These are phyloP conservation scores for Aegle marmelos DNA, from an alignment of 345 rosid genomes.

Conservation along the genomic window DNA sequence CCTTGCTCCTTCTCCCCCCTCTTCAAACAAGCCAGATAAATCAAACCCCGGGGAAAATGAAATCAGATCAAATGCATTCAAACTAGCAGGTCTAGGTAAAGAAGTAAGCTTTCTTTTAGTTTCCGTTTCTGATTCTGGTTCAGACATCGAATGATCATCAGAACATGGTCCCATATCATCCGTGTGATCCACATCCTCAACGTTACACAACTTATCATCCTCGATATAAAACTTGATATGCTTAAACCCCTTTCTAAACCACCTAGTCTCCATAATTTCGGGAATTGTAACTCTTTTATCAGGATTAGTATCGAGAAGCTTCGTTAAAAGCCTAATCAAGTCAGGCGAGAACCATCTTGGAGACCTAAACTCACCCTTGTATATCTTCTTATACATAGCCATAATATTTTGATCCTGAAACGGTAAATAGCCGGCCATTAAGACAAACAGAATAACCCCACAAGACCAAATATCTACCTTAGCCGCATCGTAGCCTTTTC, in stretches of 20 bases:
- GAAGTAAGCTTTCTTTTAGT: constrained; percentile 24
- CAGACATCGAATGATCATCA: constrained; percentile 46
- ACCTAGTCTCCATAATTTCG: constrained; percentile 62
- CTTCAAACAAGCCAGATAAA: constrained; percentile 67
- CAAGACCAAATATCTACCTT: constrained; percentile 92
- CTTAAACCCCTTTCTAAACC: constrained; percentile 78
- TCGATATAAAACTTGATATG: constrained; percentile 57
- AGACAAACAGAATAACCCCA: constrained; percentile 77
- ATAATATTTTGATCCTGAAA: constrained; percentile 78
- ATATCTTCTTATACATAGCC: constrained; percentile 74
- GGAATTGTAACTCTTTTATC: constrained; percentile 65
- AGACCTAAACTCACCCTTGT: constrained; percentile 67
- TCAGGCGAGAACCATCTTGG: constrained; percentile 79
- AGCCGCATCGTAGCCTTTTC: constrained; percentile 81
- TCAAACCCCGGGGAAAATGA: constrained; percentile 76
- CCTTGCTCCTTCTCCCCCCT: constrained; percentile 61
- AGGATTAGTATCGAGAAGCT: constrained; percentile 78
- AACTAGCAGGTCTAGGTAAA: constrained; percentile 54
- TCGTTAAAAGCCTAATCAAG: constrained; percentile 44
- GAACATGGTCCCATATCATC: constrained; percentile 33
- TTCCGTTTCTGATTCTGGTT: constrained; percentile 44
- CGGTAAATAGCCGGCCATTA: constrained; percentile 74
- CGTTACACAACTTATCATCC: constrained; percentile 44
- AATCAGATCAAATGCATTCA: constrained; percentile 71
- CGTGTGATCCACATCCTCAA: constrained; percentile 34